phyloP scores from a whole-genome alignment of 805 yeast genomes.

The Kockiozyma suomiensis region DNA sequence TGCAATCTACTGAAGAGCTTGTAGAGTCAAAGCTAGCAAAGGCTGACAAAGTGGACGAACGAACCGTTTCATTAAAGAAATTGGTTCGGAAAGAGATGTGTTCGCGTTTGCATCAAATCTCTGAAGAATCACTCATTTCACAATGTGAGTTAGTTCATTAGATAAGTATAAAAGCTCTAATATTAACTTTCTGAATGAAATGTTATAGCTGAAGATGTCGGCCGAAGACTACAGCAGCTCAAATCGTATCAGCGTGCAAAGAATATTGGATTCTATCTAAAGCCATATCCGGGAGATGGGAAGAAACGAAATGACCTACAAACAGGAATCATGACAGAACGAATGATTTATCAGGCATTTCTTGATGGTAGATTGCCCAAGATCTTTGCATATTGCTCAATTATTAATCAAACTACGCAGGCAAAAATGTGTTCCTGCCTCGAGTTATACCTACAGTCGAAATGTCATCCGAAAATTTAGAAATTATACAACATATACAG shows the following conservation, averaged over 20 bases:
- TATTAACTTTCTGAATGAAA: background rate
- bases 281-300: background rate
- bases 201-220: slow-evolving; percentile 4
- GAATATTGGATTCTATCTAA: slow-evolving; percentile 6
- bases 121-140: background rate
- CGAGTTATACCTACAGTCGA: background rate
- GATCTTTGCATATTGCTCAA: background rate
- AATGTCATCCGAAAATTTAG: background rate
- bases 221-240: background rate
- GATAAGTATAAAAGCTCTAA: too few species aligned
- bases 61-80: background rate
- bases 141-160: slow-evolving; percentile 2
- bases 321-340: slow-evolving; percentile 2
- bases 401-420: background rate
- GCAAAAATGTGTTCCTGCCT: slow-evolving; percentile 8
- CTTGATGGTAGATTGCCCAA: background rate
- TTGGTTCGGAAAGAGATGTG: background rate
- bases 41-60: background rate
- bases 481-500: background rate
- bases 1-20: background rate
- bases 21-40: background rate
- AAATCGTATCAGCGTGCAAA: slow-evolving; percentile 1
- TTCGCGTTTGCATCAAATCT: background rate
- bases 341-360: slow-evolving; percentile 1
- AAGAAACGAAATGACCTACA: slow-evolving; percentile 3